Conservation (phyloP, 768 basidiomycete species). For the Gymnopilus dilepis region DNA sequence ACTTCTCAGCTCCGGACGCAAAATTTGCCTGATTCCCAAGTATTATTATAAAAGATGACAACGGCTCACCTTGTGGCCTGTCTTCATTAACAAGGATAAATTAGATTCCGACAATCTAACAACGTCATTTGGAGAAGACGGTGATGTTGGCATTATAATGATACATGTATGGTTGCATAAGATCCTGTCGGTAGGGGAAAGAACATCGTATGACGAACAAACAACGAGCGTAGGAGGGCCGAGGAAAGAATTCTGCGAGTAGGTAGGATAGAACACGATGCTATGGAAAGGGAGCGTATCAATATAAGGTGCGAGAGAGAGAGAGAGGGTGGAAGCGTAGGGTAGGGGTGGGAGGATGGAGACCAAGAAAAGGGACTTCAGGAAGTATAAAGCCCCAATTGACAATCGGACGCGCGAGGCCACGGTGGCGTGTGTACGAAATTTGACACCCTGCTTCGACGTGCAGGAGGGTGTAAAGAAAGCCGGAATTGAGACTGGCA, state of each 20-base stretch:
- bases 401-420: not conserved
- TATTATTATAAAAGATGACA: no score
- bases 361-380: not conserved
- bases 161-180: slow-evolving; percentile 3
- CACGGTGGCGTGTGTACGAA: not conserved
- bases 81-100: no score
- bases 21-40: no score
- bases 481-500: not conserved
- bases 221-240: not conserved
- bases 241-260: not conserved
- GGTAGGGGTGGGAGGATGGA: not conserved
- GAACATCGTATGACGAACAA: not conserved
- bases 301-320: not conserved
- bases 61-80: not conserved
- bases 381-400: not conserved
- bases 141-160: slow-evolving; percentile 7
- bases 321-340: no score
- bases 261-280: not conserved
- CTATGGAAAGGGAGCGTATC: not conserved
- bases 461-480: not conserved
- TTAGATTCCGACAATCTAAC: not conserved
- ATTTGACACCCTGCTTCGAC: not conserved
- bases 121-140: not conserved
- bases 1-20: no score
- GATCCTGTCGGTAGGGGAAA: not conserved